These are phyloP conservation scores for Thraustochytrium sp. DNA, from an alignment of 352 stramenopile genomes.

Conservation along the genomic window DNA sequence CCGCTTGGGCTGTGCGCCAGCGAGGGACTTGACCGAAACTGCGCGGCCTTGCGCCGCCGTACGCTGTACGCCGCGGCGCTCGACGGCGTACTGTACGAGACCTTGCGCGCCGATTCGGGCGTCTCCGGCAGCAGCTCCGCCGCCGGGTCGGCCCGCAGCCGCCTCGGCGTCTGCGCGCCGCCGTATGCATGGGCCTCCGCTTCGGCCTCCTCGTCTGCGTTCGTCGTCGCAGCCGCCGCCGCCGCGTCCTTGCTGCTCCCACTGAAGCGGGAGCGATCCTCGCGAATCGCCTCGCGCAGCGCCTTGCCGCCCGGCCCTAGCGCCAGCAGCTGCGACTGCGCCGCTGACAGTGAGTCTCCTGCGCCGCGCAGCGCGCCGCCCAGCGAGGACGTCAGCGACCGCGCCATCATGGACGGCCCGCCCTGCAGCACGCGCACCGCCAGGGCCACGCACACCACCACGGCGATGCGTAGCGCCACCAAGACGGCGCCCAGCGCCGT, in stretches of 20 bases:
- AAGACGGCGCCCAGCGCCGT: neutral
- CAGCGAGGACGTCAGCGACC: neutral
- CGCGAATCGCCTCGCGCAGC: neutral
- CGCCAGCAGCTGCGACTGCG: neutral
- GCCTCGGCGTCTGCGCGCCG: too few relatives aligned
- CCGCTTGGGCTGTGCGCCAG: slow-evolving; percentile 1
- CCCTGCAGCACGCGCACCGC: neutral
- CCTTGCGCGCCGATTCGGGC: neutral
- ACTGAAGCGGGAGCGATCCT: too few relatives aligned
- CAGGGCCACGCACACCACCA: neutral
- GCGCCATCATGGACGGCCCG: neutral
- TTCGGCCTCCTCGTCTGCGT: too few relatives aligned
- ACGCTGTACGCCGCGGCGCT: neutral
- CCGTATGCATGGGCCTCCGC: too few relatives aligned
- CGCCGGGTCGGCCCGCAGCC: neutral
- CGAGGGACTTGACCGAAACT: neutral
- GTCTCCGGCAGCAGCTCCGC: neutral
- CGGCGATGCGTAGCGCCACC: neutral
- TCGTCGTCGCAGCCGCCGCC: too few relatives aligned
- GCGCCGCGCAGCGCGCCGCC: too few relatives aligned
- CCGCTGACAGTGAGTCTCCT: neutral
- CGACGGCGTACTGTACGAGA: neutral
- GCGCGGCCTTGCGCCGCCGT: neutral
- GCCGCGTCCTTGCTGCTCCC: too few relatives aligned
- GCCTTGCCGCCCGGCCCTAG: neutral